Percentiles rank a stretch among this genome's conserved stretches.
Evolutionary conservation across 805 yeast genomes (phyloP).

Genomic region (Saccharomycopsis fodiens): DNA sequence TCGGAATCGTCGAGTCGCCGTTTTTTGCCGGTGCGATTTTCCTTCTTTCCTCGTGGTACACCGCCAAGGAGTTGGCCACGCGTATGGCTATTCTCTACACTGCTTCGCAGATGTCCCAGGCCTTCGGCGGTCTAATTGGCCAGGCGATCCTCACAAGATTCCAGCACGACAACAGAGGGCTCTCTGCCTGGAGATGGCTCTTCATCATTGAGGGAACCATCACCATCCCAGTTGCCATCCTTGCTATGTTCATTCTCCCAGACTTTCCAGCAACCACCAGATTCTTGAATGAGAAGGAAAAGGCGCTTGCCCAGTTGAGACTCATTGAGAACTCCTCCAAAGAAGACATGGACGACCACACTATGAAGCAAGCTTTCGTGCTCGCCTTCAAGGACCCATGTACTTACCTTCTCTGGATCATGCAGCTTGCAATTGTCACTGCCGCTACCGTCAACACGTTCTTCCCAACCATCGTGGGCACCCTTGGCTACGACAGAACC

Average conservation of each 20-base stretch:
- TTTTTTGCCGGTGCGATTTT: constrained; percentile 37
- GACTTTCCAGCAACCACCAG: constrained; percentile 33
- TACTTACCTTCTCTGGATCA: constrained; percentile 17
- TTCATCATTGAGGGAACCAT: constrained; percentile 44
- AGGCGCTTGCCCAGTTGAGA: constrained; percentile 16
- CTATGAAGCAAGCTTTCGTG: constrained; percentile 6
- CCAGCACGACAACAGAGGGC: constrained; percentile 18
- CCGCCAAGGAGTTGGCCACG: constrained; percentile 40
- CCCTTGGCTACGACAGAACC: constrained; percentile 42
- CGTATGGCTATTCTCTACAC: constrained; percentile 43
- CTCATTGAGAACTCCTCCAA: constrained; percentile 12
- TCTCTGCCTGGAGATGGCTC: constrained; percentile 43
- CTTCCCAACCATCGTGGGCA: constrained; percentile 53
- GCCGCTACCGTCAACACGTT: constrained; percentile 56
- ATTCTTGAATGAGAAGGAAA: constrained; percentile 32
- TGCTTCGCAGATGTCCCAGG: constrained; percentile 46
- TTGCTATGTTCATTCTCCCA: constrained; percentile 32
- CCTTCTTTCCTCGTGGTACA: constrained; percentile 30
- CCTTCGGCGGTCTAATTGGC: constrained; percentile 49
- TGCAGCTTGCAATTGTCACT: constrained; percentile 35
- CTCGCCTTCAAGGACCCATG: constrained; percentile 16
- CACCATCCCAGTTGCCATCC: constrained; percentile 32
- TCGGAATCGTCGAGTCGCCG: constrained; percentile 43
- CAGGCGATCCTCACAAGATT: constrained; percentile 33
- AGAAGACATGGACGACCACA: constrained; percentile 10